phyloP scores from a whole-genome alignment of 2,329 filamentous ascomycete genomes.

The Neoscytalidium dimidiatum region DNA sequence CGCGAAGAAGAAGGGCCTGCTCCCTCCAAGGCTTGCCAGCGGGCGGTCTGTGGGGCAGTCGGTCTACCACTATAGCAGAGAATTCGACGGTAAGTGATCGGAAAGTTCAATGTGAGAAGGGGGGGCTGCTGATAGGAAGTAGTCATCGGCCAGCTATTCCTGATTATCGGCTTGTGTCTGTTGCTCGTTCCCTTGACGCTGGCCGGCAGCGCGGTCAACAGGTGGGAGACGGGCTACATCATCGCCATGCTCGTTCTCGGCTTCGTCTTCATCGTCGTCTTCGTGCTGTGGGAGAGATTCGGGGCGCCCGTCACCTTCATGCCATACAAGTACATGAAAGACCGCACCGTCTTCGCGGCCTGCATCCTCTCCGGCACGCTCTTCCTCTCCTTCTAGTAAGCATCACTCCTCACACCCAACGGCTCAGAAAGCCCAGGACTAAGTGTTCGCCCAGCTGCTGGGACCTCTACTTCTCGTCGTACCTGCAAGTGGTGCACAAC shows the following conservation, averaged over 20 bases:
- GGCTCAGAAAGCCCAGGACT: too few relatives aligned
- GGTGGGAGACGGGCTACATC: slow-evolving; percentile 44
- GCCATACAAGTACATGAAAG: slow-evolving; percentile 48
- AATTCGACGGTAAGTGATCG: slow-evolving; percentile 53
- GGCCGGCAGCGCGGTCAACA: slow-evolving; percentile 22
- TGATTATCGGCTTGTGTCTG: slow-evolving; percentile 59
- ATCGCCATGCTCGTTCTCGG: slow-evolving; percentile 44
- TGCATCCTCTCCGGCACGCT: slow-evolving; percentile 35
- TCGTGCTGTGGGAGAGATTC: slow-evolving; percentile 41
- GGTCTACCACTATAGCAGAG: slow-evolving; percentile 53
- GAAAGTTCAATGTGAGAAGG: slow-evolving; percentile 18
- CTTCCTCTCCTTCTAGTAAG: slow-evolving; percentile 17
- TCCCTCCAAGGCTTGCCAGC: slow-evolving; percentile 36
- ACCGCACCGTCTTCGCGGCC: slow-evolving; percentile 62
- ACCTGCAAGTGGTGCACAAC: slow-evolving; percentile 33
- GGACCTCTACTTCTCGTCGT: slow-evolving; percentile 35
- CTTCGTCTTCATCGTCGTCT: slow-evolving; percentile 32
- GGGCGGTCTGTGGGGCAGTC: slow-evolving; percentile 49
- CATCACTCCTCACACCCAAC: background rate
- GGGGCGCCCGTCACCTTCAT: slow-evolving; percentile 44
- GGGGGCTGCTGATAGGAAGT: background rate
- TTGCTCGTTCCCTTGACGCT: slow-evolving; percentile 69
- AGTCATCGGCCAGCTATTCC: slow-evolving; percentile 57
- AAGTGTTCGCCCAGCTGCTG: slow-evolving; percentile 24
- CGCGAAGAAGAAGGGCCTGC: slow-evolving; percentile 55